Percentiles rank a stretch among this genome's conserved stretches.
Evolutionary conservation across 306 rosid species (phyloP).

Genomic region (Vigna angularis): DNA sequence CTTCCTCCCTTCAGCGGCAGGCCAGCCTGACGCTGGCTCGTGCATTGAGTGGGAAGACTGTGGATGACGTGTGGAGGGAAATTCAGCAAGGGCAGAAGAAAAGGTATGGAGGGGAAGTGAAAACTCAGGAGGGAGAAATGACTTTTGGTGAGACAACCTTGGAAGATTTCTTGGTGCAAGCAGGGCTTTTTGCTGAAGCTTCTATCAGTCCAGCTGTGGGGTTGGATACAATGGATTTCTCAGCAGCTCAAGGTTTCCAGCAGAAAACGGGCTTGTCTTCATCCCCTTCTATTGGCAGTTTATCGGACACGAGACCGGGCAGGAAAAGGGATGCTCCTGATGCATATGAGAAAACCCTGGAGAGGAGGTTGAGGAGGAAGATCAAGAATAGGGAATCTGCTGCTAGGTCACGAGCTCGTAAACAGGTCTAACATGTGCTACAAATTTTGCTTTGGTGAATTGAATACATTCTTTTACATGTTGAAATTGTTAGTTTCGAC

Average conservation of each 20-base stretch:
- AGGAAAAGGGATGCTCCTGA: slow-evolving; percentile 70
- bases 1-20: slow-evolving; percentile 44
- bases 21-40: slow-evolving; percentile 59
- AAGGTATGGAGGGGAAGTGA: slow-evolving; percentile 52
- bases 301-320: slow-evolving; percentile 52
- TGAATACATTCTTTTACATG: slow-evolving; percentile 12
- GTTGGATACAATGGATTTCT: slow-evolving; percentile 53
- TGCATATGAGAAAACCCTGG: slow-evolving; percentile 65
- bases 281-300: slow-evolving; percentile 61
- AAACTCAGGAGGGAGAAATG: slow-evolving; percentile 49
- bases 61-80: slow-evolving; percentile 85
- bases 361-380: slow-evolving; percentile 83
- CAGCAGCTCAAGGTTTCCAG: slow-evolving; percentile 44
- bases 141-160: slow-evolving; percentile 76
- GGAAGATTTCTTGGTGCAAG: slow-evolving; percentile 83
- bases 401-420: slow-evolving; percentile 87
- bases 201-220: slow-evolving; percentile 54
- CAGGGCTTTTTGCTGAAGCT: slow-evolving; percentile 77
- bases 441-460: slow-evolving; percentile 26
- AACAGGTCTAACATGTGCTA: slow-evolving; percentile 62
- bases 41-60: slow-evolving; percentile 69
- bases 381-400: slow-evolving; percentile 91
- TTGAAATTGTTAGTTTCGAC: not conserved
- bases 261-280: slow-evolving; percentile 56
- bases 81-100: slow-evolving; percentile 72